Evolutionary conservation across 2,329 filamentous ascomycete species (phyloP).

Genomic region (Trichoderma citrinoviride): DNA sequence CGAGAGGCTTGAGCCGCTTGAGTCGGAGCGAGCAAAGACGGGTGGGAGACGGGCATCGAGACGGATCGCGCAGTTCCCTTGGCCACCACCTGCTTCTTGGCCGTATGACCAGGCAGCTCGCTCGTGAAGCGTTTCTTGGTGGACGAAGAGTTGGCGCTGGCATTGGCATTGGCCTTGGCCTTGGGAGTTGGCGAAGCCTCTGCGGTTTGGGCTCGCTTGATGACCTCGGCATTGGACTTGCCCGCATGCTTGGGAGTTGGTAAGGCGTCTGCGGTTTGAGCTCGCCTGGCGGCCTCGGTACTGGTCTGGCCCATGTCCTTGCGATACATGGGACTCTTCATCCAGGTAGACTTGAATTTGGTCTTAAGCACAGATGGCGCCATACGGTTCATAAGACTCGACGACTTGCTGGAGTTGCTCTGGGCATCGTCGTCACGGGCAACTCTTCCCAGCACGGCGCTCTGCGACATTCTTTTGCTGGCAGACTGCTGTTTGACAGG

Average conservation of each 20-base stretch:
- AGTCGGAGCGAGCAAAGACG: background rate
- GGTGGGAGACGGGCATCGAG: background rate
- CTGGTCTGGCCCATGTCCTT: background rate
- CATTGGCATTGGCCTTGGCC: no score
- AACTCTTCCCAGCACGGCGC: background rate
- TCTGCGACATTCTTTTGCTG: background rate
- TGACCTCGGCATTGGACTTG: no score
- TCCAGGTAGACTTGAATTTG: background rate
- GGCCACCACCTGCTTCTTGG: slow-evolving; percentile 6
- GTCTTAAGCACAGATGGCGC: background rate
- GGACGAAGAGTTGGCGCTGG: background rate
- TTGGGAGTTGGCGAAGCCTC: no score
- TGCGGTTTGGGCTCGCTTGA: no score
- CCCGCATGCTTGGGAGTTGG: background rate
- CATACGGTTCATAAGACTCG: background rate
- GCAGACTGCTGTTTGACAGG: background rate
- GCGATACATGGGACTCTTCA: background rate
- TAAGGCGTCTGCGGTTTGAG: background rate
- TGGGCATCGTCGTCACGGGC: background rate
- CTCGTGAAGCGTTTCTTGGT: slow-evolving; percentile 6
- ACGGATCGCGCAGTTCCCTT: slow-evolving; percentile 9
- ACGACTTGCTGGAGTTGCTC: background rate
- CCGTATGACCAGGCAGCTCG: background rate
- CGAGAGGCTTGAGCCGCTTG: background rate
- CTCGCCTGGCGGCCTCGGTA: background rate